Evolutionary conservation across 2,329 filamentous ascomycete genomes (phyloP).

Genomic region (Hansfordia pulvinata): DNA sequence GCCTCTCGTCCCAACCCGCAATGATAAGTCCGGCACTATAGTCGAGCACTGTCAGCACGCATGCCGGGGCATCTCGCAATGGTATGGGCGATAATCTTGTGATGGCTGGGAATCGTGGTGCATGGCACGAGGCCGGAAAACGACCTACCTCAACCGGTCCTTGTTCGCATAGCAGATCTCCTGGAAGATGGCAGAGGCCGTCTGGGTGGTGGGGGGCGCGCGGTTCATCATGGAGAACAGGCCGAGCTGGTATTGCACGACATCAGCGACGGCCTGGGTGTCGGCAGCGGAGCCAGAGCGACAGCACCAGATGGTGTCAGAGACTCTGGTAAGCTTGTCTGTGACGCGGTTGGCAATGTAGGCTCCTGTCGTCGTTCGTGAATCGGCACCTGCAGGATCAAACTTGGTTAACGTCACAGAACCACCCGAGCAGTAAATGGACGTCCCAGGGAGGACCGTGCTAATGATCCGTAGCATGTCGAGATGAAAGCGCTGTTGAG

Average conservation of each 20-base stretch:
- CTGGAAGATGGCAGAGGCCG: slow-evolving; percentile 90
- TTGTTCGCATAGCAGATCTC: slow-evolving; percentile 98
- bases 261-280: slow-evolving; percentile 94
- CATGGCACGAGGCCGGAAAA: background rate
- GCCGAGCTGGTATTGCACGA: slow-evolving; percentile 91
- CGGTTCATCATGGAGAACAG: slow-evolving; percentile 86
- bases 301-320: slow-evolving; percentile 99
- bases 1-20: slow-evolving; percentile 90
- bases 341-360: slow-evolving; percentile 99
- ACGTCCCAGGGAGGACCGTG: too few relatives aligned
- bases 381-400: slow-evolving; percentile 60
- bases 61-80: background rate
- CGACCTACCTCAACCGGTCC: slow-evolving; percentile 67
- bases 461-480: too few relatives aligned
- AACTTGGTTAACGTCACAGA: too few relatives aligned
- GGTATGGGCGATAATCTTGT: too few relatives aligned
- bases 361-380: slow-evolving; percentile 89
- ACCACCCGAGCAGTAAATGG: too few relatives aligned
- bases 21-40: slow-evolving; percentile 88
- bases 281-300: slow-evolving; percentile 94
- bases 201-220: slow-evolving; percentile 85
- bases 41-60: background rate
- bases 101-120: too few relatives aligned
- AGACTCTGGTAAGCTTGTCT: slow-evolving; percentile 96
- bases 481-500: too few relatives aligned